A percentile compares a stretch with the other conserved stretches of the same genome.
These are phyloP conservation scores for Vitis rupestris DNA, from an alignment of 164 flowering plant species.

Conservation along the genomic window DNA sequence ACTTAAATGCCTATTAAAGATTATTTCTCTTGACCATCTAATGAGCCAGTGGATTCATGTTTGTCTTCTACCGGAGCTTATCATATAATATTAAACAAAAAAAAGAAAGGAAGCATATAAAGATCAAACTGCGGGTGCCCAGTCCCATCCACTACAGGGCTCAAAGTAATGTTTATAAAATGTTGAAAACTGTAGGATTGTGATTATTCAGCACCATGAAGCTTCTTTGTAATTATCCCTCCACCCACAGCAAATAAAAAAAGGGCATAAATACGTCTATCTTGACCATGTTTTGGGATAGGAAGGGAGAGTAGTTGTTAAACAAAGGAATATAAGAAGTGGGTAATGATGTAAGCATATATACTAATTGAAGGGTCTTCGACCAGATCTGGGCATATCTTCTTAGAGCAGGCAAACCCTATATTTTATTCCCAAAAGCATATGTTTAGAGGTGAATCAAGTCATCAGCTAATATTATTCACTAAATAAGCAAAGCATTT, in stretches of 20 bases:
- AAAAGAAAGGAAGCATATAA: neutral
- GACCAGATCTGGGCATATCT: conserved; percentile 74
- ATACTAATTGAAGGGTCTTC: conserved; percentile 47
- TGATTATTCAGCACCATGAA: conserved; percentile 50
- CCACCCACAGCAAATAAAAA: conserved; percentile 22
- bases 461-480: conserved; percentile 45
- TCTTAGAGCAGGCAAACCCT: conserved; percentile 52
- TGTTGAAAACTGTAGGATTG: conserved; percentile 25
- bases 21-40: conserved; percentile 40
- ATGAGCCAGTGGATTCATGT: conserved; percentile 41
- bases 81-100: conserved; percentile 12
- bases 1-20: conserved; percentile 28
- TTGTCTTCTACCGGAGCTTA: conserved; percentile 25
- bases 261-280: conserved; percentile 14
- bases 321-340: conserved; percentile 64
- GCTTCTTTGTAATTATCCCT: conserved; percentile 40
- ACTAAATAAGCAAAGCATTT: conserved; percentile 35
- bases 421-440: conserved; percentile 44
- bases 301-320: conserved; percentile 33
- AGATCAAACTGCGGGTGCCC: conserved; percentile 26
- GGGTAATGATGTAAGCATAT: conserved; percentile 70
- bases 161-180: conserved; percentile 14
- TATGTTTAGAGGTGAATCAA: conserved; percentile 51
- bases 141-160: conserved; percentile 43
- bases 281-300: conserved; percentile 44